Base-by-base conservation (phyloP, 2,329 filamentous ascomycete species). In the Pseudogymnoascus sp. region DNA sequence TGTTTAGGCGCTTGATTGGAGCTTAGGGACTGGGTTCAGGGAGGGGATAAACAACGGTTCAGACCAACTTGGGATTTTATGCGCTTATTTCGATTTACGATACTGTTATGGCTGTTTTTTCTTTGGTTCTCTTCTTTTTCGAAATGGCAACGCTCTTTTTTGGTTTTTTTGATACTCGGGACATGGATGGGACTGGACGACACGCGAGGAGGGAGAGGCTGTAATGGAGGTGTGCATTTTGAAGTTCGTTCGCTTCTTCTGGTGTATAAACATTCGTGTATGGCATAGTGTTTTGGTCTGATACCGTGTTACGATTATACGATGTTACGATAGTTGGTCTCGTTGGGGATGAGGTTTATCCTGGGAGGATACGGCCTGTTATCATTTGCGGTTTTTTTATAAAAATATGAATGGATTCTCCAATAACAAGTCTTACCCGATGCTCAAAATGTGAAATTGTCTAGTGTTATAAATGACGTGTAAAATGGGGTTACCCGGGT, bases 251-350 rank as follows among this genome's bases (percentile, higher is more conserved):
- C 42, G 42, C 42, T 45, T 40, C 42, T 45, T 23, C 42, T 45
- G 42, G 42, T 45, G 42, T 45, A 45, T 45, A 21, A 45, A 23
- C 42, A 45, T 45, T 45, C 42, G 18, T 45, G 42, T 45, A 45
- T 10, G 42, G 42, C 42, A 45, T 45, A 45, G 42, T 45, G 18
- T 12, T 12, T 45, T 45, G 42, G 42, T 45, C 42, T 45, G 42
- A 45, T 60, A 60, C 34, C 54, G 54, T 60, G 54, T 60, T 37
- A 34, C 54, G 29, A 60, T 34, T 60, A 37, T 31, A 60, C 34
- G 54, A 37, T 34, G 54, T 60, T 31, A 34, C 54, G 54, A 60
- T 37, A 37, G n/a, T 60, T 60, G n/a, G 6, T 34, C n/a, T 60
- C 34, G 54, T 60, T 12, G n/a, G 54, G 54, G 23, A 60, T 31